A percentile compares a stretch with the other conserved stretches of the same genome.
phyloP scores from a whole-genome alignment of 1,139 yeast species.

The Blastobotrys elegans region DNA sequence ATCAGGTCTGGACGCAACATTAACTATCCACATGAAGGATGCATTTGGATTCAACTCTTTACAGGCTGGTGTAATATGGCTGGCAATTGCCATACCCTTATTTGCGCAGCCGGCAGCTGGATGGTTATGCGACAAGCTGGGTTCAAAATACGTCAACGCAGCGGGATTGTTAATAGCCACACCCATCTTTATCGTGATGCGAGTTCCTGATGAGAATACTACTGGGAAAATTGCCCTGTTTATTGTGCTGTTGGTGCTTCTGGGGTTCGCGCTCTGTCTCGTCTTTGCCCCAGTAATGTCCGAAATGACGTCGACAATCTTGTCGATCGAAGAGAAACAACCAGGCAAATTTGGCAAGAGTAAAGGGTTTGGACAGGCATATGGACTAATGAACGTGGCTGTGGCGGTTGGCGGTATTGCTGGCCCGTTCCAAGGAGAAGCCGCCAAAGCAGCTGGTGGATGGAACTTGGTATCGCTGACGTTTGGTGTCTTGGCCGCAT shows the following conservation, averaged over 20 bases:
- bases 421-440: conserved; percentile 35
- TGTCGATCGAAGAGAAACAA: conserved; percentile 25
- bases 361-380: conserved; percentile 35
- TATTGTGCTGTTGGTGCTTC: conserved; percentile 28
- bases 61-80: conserved; percentile 31
- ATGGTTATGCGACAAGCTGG: conserved; percentile 28
- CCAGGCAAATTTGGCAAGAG: conserved; percentile 35
- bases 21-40: conserved; percentile 32
- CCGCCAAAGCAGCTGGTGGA: conserved; percentile 25
- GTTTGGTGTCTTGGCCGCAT: conserved; percentile 27
- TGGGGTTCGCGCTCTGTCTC: conserved; percentile 27
- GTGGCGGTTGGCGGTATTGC: conserved; percentile 33
- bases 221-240: conserved; percentile 29
- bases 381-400: conserved; percentile 35
- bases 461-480: conserved; percentile 28
- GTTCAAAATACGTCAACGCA: conserved; percentile 29
- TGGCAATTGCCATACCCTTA: conserved; percentile 33
- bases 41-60: conserved; percentile 31
- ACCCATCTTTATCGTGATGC: conserved; percentile 29
- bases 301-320: conserved; percentile 30
- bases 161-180: conserved; percentile 26
- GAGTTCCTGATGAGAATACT: conserved; percentile 28
- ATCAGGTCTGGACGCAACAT: conserved; percentile 33
- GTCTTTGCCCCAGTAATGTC: conserved; percentile 31
- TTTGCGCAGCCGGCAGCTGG: conserved; percentile 34